Evolutionary conservation across 805 yeast species (phyloP), one percentile per base, ranked within the genome.

Genomic region (Starmerella potacharoeniae): DNA sequence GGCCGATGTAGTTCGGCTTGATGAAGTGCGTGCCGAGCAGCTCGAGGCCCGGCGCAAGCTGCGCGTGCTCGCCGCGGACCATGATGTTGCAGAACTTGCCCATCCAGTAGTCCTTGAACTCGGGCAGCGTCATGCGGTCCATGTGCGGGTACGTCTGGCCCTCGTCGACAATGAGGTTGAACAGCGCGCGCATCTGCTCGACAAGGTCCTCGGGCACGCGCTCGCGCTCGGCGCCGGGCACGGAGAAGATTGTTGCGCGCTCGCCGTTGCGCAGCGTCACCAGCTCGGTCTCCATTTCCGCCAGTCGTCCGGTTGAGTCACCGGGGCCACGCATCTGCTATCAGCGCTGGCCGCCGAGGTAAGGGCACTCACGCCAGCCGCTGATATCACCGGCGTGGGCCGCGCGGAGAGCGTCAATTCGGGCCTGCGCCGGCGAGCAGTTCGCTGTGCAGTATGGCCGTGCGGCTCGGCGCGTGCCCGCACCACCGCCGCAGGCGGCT

Each of bases 1-100:
- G 77, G 8, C 95, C 96, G 2, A 75, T 69, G 66, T 89, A 90
- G 68, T 90, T 90, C 16, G 97, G 96, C 65, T 86, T 88, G 63
- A 89, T 74, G 67, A 83, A 86, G 66, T 83, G 85, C 2, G 85
- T 78, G 0, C 96, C 97, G 46, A 87, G 66, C 57, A 81, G 77
- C 0, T 71, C 64, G 5, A 72, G 59, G 29, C 57, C 65, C 13
- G 60, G 60, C n/a, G 65, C 54, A n/a, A 66, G 62, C 10, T 56
- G 16, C 4, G 51, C 45, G 9, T 46, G 61, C 14, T 69, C 70
- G 9, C 79, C 80, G 22, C 73, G 73, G 6, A 87, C 65, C 62
- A 86, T 68, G 4, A 88, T 71, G 0, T 83, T 86, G 9, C 78
- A 78, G 66, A 85, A 86, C 16, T 81, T 75, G 8, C 74, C 74